Percentiles rank a stretch among this genome's conserved stretches.
Conservation (phyloP, 2,329 filamentous ascomycete genomes). For the Periconia sp. region DNA sequence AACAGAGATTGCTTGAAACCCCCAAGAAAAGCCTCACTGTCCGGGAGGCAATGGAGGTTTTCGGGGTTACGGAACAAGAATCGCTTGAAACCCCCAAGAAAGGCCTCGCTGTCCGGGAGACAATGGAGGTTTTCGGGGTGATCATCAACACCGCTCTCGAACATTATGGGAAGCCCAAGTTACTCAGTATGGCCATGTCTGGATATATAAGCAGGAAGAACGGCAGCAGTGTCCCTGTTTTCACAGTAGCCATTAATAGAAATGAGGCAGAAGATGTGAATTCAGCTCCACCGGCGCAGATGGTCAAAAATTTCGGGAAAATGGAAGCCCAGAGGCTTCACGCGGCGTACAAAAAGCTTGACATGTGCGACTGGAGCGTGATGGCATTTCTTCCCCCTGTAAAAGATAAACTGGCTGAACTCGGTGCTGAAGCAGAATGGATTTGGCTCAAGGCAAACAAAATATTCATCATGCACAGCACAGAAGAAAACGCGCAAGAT, state of each 20-base stretch:
- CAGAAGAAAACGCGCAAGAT: neutral
- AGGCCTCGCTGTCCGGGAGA: neutral
- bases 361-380: neutral
- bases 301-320: neutral
- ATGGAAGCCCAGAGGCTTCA: neutral
- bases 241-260: neutral
- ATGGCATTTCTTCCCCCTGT: neutral
- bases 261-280: neutral
- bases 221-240: neutral
- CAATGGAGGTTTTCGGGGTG: neutral
- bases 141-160: neutral
- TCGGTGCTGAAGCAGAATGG: neutral
- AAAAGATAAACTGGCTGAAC: neutral
- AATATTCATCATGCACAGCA: neutral
- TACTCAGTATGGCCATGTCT: neutral
- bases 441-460: neutral
- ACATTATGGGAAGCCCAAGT: neutral
- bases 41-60: neutral
- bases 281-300: neutral
- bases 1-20: no score
- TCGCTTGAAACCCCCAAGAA: no score
- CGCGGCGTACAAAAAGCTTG: neutral
- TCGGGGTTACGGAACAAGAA: no score
- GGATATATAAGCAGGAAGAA: neutral
- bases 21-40: neutral